Evolutionary conservation across 1,139 yeast genomes (phyloP).

Genomic region (Kluyveromyces sp.): DNA sequence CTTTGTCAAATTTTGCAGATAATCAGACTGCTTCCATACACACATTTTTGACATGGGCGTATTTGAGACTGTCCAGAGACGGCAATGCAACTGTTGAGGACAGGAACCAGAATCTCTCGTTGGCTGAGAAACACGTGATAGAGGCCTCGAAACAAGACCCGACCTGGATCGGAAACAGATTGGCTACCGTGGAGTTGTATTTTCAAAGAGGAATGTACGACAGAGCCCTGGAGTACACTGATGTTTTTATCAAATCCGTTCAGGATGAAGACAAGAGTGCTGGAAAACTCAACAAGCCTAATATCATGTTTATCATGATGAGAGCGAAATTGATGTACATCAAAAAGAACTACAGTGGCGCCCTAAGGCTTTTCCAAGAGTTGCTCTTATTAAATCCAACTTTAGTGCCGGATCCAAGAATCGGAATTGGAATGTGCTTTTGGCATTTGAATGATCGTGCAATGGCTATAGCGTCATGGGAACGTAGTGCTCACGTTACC

Average conservation of each 20-base stretch:
- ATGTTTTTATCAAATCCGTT: constrained; percentile 43
- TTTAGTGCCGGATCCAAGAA: constrained; percentile 83
- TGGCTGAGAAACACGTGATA: constrained; percentile 34
- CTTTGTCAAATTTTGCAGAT: constrained; percentile 41
- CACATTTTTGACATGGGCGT: constrained; percentile 68
- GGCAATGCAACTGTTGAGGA: constrained; percentile 30
- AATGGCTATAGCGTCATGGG: constrained; percentile 80
- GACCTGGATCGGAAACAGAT: constrained; percentile 41
- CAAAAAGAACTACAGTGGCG: constrained; percentile 64
- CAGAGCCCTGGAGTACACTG: constrained; percentile 59
- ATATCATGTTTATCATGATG: constrained; percentile 73
- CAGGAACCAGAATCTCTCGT: constrained; percentile 27
- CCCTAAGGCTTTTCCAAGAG: constrained; percentile 78
- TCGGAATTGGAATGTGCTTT: constrained; percentile 91
- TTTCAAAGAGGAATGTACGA: constrained; percentile 48
- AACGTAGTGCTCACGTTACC: constrained; percentile 63
- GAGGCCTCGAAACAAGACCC: constrained; percentile 37
- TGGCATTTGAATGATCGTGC: constrained; percentile 78
- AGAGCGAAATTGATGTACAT: constrained; percentile 75
- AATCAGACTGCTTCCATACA: constrained; percentile 50
- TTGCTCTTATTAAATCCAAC: constrained; percentile 70
- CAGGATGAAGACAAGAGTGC: constrained; percentile 29
- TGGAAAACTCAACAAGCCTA: constrained; percentile 35
- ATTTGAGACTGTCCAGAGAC: constrained; percentile 44
- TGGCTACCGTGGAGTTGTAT: constrained; percentile 53